Base-by-base conservation (phyloP, 257 asterid genomes). In the Ajuga chamaepitys region DNA sequence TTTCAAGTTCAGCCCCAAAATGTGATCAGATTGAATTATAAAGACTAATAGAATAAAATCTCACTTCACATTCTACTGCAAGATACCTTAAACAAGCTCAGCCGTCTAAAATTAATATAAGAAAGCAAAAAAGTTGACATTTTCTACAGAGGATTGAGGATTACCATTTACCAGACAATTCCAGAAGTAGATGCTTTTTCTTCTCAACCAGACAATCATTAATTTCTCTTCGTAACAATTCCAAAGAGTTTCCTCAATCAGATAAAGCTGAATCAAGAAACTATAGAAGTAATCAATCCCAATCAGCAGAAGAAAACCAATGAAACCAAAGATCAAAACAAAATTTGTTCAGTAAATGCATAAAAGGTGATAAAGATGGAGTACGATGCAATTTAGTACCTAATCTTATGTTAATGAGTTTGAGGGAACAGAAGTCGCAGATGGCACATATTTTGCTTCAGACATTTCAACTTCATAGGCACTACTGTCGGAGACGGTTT, bases 381-480 rank as follows among this genome's bases (percentile, higher is more conserved):
- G 45, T 20, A 55, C 35, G 74, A 59, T 63, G 47, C 20, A 55
- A 58, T 72, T 28, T 25, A 56, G 64, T 66, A 83, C 84, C 95
- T 67, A 56, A 38, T 65, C 67, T 58, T 17, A 38, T 67, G 22
- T 34, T 58, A 32, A 71, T 54, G 70, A 38, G 71, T 41, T 62
- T 35, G 67, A 37, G 8, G 66, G 51, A 7, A 45, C 12, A 3
- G 87, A 68, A 81, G 65, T 64, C 65, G 40, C 14, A 68, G 76
- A 45, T 7, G 41, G 24, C 28, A 55, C 11, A 51, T 67, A 72
- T 74, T 87, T 93, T 53, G 96, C 73, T 81, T 89, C 97, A 22
- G 89, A 86, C 97, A 93, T 84, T 81, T 93, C 99, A 50, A 93
- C 92, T 81, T 93, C 97, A 71, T 37, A 76, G 48, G 81, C 75